Conservation (phyloP, 2,329 filamentous ascomycete species). For the Calonectria pseudoreteaudii region DNA sequence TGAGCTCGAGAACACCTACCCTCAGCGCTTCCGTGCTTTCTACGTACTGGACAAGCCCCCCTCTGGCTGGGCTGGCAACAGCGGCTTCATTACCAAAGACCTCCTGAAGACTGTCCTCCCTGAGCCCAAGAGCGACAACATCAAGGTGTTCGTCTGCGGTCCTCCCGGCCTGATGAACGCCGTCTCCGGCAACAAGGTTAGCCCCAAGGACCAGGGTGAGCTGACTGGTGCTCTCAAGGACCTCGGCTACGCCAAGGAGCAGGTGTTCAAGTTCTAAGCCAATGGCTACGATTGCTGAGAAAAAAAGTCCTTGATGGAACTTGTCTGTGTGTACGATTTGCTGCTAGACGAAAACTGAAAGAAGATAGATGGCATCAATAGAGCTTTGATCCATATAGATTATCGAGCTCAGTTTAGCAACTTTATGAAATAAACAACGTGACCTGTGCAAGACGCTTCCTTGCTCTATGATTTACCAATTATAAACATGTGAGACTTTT, state of each 20-base stretch:
- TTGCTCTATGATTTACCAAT: not conserved
- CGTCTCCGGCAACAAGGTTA: conserved; percentile 89
- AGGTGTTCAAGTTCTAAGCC: conserved; percentile 92
- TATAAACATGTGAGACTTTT: not conserved
- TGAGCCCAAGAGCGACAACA: conserved; percentile 89
- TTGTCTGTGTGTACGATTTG: conserved; percentile 37
- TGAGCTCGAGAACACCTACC: conserved; percentile 93
- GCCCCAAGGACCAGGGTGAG: conserved; percentile 94
- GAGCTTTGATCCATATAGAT: not conserved
- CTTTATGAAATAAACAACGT: not conserved
- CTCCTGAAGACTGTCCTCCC: conserved; percentile 94
- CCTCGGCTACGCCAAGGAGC: conserved; percentile 76
- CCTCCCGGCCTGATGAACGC: conserved; percentile 95
- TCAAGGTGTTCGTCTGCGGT: conserved; percentile 97
- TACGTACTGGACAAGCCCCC: conserved; percentile 89
- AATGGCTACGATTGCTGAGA: conserved; percentile 15
- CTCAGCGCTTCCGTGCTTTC: conserved; percentile 94
- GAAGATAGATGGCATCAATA: conserved; percentile 30
- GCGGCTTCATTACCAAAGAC: conserved; percentile 89
- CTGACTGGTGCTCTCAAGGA: conserved; percentile 85
- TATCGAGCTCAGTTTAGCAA: not conserved
- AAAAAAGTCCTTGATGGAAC: conserved; percentile 18
- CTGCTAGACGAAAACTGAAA: conserved; percentile 41
- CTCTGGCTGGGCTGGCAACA: conserved; percentile 81
- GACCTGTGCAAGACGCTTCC: not conserved